A percentile compares a stretch with the other conserved stretches of the same genome.
phyloP scores from a whole-genome alignment of 306 rosid genomes.

The Rubus parviflorus region DNA sequence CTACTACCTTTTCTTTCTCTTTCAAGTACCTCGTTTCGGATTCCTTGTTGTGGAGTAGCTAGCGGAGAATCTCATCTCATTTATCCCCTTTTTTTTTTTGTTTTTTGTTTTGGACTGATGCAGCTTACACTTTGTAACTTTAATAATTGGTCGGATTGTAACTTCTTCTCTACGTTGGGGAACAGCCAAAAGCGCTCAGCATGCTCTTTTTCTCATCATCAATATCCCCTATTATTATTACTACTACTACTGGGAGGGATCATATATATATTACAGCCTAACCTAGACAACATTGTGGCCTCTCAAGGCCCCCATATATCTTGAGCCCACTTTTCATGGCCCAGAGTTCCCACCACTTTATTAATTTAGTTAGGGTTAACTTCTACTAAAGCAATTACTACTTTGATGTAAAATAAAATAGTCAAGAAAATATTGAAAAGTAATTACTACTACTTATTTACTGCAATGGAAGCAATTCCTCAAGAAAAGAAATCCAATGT shows the following conservation, averaged over 20 bases:
- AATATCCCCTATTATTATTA: neutral
- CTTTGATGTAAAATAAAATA: neutral
- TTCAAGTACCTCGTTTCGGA: neutral
- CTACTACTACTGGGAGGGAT: no score
- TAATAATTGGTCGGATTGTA: constrained; percentile 21
- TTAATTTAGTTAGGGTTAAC: neutral
- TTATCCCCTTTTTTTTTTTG: no score
- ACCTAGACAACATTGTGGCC: neutral
- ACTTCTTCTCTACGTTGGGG: neutral
- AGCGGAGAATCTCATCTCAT: constrained; percentile 12
- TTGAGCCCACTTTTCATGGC: constrained; percentile 11
- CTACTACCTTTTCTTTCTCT: neutral
- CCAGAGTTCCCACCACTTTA: neutral
- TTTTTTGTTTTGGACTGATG: neutral
- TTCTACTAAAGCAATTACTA: no score
- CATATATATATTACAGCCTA: no score
- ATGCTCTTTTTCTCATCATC: neutral
- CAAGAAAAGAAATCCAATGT: neutral
- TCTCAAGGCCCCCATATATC: neutral
- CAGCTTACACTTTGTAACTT: neutral
- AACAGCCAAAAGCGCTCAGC: neutral
- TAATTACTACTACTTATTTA: neutral
- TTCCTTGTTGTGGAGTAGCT: constrained; percentile 26
- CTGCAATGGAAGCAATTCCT: no score
- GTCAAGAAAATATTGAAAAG: neutral